A percentile compares a stretch with the other conserved stretches of the same genome.
Evolutionary conservation across 2,329 filamentous ascomycete species (phyloP).

Genomic region (Bipolaris oryzae): DNA sequence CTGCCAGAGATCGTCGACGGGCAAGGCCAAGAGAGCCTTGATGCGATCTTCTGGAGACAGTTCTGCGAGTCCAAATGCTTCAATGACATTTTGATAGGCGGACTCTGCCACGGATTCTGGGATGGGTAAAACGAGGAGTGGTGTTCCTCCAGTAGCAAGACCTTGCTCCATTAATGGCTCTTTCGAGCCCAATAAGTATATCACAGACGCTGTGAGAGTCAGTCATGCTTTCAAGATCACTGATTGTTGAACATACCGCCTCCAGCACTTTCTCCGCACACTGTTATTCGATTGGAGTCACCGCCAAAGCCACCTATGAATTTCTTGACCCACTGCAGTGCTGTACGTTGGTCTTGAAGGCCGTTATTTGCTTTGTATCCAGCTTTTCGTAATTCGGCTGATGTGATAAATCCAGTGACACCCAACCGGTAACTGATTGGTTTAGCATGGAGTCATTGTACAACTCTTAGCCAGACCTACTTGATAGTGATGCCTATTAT

Average conservation of each 20-base stretch:
- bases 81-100: slow-evolving; percentile 50
- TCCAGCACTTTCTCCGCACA: slow-evolving; percentile 58
- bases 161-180: slow-evolving; percentile 48
- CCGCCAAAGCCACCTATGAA: slow-evolving; percentile 50
- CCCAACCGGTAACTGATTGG: slow-evolving; percentile 40
- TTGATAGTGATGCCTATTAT: slow-evolving; percentile 53
- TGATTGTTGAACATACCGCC: slow-evolving; percentile 43
- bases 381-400: slow-evolving; percentile 54
- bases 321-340: slow-evolving; percentile 47
- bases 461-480: slow-evolving; percentile 44
- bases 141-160: slow-evolving; percentile 49
- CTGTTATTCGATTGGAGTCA: slow-evolving; percentile 46
- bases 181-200: slow-evolving; percentile 36
- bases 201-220: slow-evolving; percentile 30
- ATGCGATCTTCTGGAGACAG: slow-evolving; percentile 50
- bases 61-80: slow-evolving; percentile 49
- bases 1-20: slow-evolving; percentile 51
- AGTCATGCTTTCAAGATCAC: background rate
- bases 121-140: slow-evolving; percentile 51
- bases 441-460: background rate
- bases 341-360: slow-evolving; percentile 44
- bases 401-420: slow-evolving; percentile 50
- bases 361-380: slow-evolving; percentile 49
- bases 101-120: slow-evolving; percentile 49
- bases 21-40: slow-evolving; percentile 49